Evolutionary conservation across 371 early-diverging fungal genomes (phyloP).

Genomic region (Entomophthora muscae): DNA sequence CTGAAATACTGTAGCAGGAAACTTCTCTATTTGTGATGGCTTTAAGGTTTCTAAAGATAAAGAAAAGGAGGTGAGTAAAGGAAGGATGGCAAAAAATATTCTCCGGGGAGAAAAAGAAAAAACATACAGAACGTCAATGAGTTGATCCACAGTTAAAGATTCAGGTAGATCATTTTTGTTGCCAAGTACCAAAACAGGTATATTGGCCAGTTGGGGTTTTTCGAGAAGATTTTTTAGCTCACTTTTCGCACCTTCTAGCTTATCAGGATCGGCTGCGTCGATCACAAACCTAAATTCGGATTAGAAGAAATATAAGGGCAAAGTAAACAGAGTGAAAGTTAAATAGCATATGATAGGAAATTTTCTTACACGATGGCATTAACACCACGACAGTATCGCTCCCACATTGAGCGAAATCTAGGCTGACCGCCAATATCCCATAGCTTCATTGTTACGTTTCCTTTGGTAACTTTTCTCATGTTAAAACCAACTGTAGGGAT

Average conservation of each 20-base stretch:
- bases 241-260: slow-evolving; percentile 75
- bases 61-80: slow-evolving; percentile 3
- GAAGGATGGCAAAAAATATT: neutral
- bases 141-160: slow-evolving; percentile 74
- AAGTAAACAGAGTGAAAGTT: too few relatives aligned
- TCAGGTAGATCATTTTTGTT: slow-evolving; percentile 97
- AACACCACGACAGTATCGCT: slow-evolving; percentile 86
- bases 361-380: slow-evolving; percentile 89
- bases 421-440: slow-evolving; percentile 99
- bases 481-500: slow-evolving; percentile 98
- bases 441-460: slow-evolving; percentile 90
- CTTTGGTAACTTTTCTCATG: slow-evolving; percentile 89
- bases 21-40: slow-evolving; percentile 90
- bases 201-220: slow-evolving; percentile 76
- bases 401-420: slow-evolving; percentile 84
- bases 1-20: slow-evolving; percentile 97
- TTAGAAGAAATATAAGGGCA: too few relatives aligned
- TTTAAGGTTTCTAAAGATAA: slow-evolving; percentile 46
- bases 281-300: slow-evolving; percentile 81
- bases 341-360: too few relatives aligned
- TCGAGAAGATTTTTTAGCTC: slow-evolving; percentile 82
- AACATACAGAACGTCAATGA: slow-evolving; percentile 75
- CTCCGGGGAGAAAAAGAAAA: neutral
- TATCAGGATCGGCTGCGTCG: slow-evolving; percentile 86
- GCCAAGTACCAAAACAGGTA: slow-evolving; percentile 94